Conservation (phyloP, 179 eudicot genomes). For the Silene noctiflora region DNA sequence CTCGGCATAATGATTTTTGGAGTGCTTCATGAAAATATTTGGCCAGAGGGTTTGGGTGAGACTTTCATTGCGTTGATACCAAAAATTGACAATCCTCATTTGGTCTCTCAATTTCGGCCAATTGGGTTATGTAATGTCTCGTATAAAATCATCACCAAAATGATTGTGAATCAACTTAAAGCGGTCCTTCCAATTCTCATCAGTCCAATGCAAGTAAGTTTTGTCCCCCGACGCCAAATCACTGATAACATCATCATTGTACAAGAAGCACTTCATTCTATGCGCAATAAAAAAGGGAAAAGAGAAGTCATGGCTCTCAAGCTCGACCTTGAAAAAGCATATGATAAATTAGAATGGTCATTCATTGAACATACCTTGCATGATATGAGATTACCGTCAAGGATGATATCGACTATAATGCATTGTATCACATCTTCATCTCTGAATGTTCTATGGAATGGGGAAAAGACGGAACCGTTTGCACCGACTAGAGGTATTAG, state of each 20-base stretch:
- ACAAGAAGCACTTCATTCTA: background rate
- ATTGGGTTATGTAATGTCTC: background rate
- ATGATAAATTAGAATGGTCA: background rate
- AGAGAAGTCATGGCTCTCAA: background rate
- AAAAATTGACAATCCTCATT: no score
- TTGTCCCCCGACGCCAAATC: conserved; percentile 1
- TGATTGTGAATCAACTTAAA: background rate
- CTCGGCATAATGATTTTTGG: no score
- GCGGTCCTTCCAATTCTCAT: background rate
- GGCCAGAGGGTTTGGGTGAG: no score
- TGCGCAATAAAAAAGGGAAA: background rate
- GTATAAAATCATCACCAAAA: background rate
- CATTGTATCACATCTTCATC: background rate
- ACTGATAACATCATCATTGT: conserved; percentile 9
- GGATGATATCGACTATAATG: background rate
- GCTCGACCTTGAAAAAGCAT: conserved; percentile 10
- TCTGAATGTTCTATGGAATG: background rate
- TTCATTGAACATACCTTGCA: background rate
- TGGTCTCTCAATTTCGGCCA: no score
- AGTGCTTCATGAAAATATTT: no score
- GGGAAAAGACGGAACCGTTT: background rate
- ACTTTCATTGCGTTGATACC: no score
- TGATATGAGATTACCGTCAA: background rate
- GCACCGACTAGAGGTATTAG: background rate
- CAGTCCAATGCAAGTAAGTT: background rate